Percentiles rank a stretch among this genome's conserved stretches.
These are phyloP conservation scores for Suillus variegatus DNA, from an alignment of 768 basidiomycete species.

Conservation along the genomic window DNA sequence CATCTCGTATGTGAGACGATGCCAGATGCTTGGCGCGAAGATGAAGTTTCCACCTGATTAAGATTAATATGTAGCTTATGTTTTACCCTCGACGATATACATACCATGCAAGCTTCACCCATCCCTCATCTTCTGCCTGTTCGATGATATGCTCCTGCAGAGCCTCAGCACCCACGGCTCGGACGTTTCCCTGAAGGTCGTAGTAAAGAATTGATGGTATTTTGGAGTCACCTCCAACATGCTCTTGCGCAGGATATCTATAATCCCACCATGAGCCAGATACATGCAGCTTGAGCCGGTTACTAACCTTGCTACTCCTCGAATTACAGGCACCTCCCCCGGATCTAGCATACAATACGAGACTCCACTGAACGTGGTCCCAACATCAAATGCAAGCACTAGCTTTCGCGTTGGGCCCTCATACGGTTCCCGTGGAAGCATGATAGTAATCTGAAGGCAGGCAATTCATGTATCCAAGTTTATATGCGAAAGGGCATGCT, in stretches of 20 bases:
- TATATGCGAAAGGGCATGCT: not conserved
- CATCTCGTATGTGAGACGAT: constrained; percentile 23
- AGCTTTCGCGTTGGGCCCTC: constrained; percentile 40
- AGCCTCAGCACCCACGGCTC: constrained; percentile 48
- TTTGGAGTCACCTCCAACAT: constrained; percentile 47
- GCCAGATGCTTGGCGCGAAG: constrained; percentile 31
- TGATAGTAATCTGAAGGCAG: constrained; percentile 13
- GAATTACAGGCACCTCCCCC: constrained; percentile 32
- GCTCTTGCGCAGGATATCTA: constrained; percentile 49
- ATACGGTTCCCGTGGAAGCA: constrained; percentile 34
- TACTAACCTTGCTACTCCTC: constrained; percentile 27
- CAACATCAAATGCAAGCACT: constrained; percentile 45
- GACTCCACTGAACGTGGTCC: constrained; percentile 45
- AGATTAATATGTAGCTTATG: not conserved
- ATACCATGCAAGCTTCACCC: constrained; percentile 44
- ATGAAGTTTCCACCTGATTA: constrained; percentile 36
- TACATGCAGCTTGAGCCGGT: not conserved
- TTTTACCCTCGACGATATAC: not conserved
- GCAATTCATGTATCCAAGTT: not conserved
- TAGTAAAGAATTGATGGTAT: constrained; percentile 52
- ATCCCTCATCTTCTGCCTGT: constrained; percentile 37
- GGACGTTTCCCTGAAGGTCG: constrained; percentile 38
- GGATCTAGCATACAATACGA: constrained; percentile 39
- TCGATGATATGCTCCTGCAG: constrained; percentile 34
- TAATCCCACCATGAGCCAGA: not conserved